A percentile compares a stretch with the other conserved stretches of the same genome.
Evolutionary conservation across 164 flowering plant species (phyloP).

Genomic region (Vitis amurensis): DNA sequence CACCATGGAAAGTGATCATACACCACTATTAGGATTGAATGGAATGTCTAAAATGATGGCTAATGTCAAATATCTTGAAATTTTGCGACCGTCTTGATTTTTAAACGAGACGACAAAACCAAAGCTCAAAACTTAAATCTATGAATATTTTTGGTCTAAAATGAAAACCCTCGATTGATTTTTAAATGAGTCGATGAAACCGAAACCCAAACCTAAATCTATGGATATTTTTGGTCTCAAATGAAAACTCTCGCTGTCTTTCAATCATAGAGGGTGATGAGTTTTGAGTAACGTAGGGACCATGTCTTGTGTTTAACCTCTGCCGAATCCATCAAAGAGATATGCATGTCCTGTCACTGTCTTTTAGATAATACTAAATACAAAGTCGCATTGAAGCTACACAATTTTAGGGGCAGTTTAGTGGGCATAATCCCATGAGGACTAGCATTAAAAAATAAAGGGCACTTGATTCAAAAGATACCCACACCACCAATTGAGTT

Average conservation of each 20-base stretch:
- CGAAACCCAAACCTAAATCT: too few relatives aligned
- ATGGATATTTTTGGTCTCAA: neutral
- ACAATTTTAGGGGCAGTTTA: neutral
- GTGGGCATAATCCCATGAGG: slow-evolving; percentile 18
- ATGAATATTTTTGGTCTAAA: too few relatives aligned
- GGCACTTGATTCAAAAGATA: neutral
- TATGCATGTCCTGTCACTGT: slow-evolving; percentile 37
- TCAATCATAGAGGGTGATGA: slow-evolving; percentile 8
- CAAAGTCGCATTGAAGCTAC: neutral
- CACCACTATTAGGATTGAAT: too few relatives aligned
- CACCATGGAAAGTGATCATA: neutral
- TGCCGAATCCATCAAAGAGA: slow-evolving; percentile 14
- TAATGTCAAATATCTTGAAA: too few relatives aligned
- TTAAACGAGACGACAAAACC: too few relatives aligned
- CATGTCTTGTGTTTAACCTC: slow-evolving; percentile 21
- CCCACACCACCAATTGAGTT: neutral
- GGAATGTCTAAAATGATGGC: too few relatives aligned
- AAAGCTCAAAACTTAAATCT: too few relatives aligned
- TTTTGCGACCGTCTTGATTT: too few relatives aligned
- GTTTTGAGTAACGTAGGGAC: slow-evolving; percentile 22
- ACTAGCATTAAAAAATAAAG: slow-evolving; percentile 12
- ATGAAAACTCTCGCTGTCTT: neutral
- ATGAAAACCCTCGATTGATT: too few relatives aligned
- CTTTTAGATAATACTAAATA: slow-evolving; percentile 14
- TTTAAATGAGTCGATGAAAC: too few relatives aligned